A percentile compares a stretch with the other conserved stretches of the same genome.
These are phyloP conservation scores for Ajuga chamaepitys DNA, from an alignment of 257 asterid genomes.

Conservation along the genomic window DNA sequence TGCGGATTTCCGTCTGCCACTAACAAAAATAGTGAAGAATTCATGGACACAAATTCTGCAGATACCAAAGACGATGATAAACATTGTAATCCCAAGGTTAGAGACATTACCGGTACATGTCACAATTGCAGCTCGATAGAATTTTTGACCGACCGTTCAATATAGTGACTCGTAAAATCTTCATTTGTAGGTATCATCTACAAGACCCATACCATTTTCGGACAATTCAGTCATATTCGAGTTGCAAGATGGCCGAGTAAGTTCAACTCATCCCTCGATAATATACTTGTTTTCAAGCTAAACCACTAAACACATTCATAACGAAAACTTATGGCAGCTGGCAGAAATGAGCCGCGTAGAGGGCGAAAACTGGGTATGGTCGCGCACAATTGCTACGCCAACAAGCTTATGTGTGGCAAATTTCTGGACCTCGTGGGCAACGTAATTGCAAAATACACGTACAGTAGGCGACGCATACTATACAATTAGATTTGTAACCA, in stretches of 20 bases:
- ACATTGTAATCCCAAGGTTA: constrained; percentile 64
- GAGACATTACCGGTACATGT: too few relatives aligned
- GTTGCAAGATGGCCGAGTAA: constrained; percentile 81
- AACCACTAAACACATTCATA: not conserved
- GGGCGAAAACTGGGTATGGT: constrained; percentile 58
- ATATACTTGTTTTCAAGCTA: not conserved
- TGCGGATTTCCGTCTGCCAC: constrained; percentile 46
- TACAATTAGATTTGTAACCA: not conserved
- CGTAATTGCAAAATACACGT: constrained; percentile 13
- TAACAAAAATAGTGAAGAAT: constrained; percentile 16
- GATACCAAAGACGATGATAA: constrained; percentile 14
- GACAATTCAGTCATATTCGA: constrained; percentile 69
- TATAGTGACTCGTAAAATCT: too few relatives aligned
- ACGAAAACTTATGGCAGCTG: constrained; percentile 34
- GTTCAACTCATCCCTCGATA: constrained; percentile 7
- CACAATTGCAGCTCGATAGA: too few relatives aligned
- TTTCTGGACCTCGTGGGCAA: constrained; percentile 58
- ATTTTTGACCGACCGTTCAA: too few relatives aligned
- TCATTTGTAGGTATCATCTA: constrained; percentile 48
- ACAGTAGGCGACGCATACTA: not conserved
- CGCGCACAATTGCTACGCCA: constrained; percentile 80
- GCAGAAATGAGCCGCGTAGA: constrained; percentile 60
- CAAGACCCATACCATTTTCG: constrained; percentile 62
- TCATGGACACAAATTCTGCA: constrained; percentile 21
- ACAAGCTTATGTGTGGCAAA: constrained; percentile 50